These are phyloP conservation scores for Candida cerambycidarum DNA, from an alignment of 805 yeast genomes.

Conservation along the genomic window DNA sequence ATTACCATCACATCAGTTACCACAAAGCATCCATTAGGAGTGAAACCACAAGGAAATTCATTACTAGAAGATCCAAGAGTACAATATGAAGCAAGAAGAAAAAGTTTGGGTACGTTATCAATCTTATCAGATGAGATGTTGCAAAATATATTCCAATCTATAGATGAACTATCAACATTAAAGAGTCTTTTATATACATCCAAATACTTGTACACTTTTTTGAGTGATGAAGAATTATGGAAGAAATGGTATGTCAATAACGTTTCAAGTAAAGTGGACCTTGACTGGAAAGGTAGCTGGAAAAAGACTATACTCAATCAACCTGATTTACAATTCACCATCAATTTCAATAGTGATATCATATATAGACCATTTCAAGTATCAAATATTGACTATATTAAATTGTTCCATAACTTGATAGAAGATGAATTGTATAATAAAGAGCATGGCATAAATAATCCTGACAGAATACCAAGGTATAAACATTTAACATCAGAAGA, in stretches of 20 bases:
- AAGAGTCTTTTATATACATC: constrained; percentile 57
- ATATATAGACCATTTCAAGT: constrained; percentile 83
- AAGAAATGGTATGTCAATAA: constrained; percentile 49
- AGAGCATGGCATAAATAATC: constrained; percentile 18
- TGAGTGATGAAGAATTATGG: constrained; percentile 82
- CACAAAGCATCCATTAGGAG: constrained; percentile 66
- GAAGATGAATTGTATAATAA: constrained; percentile 41
- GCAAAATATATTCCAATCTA: constrained; percentile 37
- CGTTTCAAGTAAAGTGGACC: constrained; percentile 1
- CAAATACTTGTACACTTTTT: constrained; percentile 66
- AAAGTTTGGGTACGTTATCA: constrained; percentile 55
- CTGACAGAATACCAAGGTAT: constrained; percentile 53
- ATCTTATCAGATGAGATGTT: constrained; percentile 64
- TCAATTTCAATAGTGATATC: constrained; percentile 64
- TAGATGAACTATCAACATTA: constrained; percentile 51
- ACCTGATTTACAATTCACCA: constrained; percentile 50
- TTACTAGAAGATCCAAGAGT: constrained; percentile 26
- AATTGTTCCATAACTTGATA: constrained; percentile 49
- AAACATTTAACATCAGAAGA: constrained; percentile 46
- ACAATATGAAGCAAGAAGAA: constrained; percentile 18
- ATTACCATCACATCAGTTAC: constrained; percentile 27
- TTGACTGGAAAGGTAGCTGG: constrained; percentile 80
- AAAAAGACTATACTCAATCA: constrained; percentile 53
- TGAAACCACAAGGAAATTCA: constrained; percentile 74
- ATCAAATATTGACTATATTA: constrained; percentile 61